Conservation (phyloP, 768 basidiomycete species). For the Boletus pseudo-olivaceus region DNA sequence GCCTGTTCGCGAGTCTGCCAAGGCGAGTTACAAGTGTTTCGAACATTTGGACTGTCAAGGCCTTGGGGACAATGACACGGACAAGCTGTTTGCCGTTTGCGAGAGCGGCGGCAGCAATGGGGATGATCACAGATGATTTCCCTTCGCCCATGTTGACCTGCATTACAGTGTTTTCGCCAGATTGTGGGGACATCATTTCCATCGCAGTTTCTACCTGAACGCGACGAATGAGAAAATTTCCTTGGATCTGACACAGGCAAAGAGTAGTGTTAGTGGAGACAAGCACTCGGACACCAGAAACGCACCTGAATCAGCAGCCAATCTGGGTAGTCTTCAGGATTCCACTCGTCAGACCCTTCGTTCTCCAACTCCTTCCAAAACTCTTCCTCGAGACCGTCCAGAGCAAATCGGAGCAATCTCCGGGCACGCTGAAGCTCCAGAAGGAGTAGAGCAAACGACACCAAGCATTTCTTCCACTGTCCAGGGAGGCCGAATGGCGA, state of each 20-base stretch:
- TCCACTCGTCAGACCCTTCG: constrained; percentile 14
- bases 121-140: constrained; percentile 44
- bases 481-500: constrained; percentile 4
- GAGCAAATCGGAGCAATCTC: constrained; percentile 27
- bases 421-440: constrained; percentile 35
- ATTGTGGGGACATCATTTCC: constrained; percentile 42
- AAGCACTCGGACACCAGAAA: not conserved
- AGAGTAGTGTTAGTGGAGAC: not conserved
- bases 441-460: constrained; percentile 25
- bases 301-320: constrained; percentile 43
- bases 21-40: constrained; percentile 39
- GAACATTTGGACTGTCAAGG: constrained; percentile 42
- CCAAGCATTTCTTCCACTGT: constrained; percentile 30
- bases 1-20: constrained; percentile 40
- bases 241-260: constrained; percentile 35
- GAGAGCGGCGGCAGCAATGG: constrained; percentile 37
- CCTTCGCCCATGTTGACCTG: constrained; percentile 59
- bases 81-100: constrained; percentile 41
- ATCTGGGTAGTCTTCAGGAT: constrained; percentile 25
- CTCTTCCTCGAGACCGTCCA: constrained; percentile 23
- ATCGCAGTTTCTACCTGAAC: constrained; percentile 37
- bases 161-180: constrained; percentile 33
- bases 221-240: constrained; percentile 12
- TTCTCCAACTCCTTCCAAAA: constrained; percentile 26
- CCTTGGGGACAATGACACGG: constrained; percentile 44